These are phyloP conservation scores for Termitomyces sp. DNA, from an alignment of 768 basidiomycete species.

Conservation along the genomic window DNA sequence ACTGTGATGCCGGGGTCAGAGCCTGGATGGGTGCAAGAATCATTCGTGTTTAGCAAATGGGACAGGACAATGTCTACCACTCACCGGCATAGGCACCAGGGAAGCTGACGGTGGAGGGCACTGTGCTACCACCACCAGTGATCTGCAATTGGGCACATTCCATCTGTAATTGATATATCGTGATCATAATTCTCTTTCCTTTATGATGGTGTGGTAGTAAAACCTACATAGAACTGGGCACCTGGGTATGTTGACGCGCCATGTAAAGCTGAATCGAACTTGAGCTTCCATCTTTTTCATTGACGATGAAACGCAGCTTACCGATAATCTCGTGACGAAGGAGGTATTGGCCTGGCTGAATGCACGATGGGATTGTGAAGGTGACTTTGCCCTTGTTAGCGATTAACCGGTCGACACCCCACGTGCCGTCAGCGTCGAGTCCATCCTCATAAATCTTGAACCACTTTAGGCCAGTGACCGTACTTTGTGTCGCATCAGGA, in stretches of 20 bases:
- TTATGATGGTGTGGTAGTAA: neutral
- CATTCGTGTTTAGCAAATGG: no score
- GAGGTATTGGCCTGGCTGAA: conserved; percentile 40
- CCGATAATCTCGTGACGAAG: conserved; percentile 47
- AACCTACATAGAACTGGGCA: conserved; percentile 49
- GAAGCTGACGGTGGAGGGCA: conserved; percentile 39
- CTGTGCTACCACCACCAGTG: conserved; percentile 36
- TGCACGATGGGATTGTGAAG: conserved; percentile 40
- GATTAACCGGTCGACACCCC: conserved; percentile 43
- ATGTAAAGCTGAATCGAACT: conserved; percentile 30
- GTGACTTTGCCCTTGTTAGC: conserved; percentile 44
- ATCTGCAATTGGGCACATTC: conserved; percentile 42
- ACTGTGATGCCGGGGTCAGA: conserved; percentile 40
- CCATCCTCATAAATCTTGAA: conserved; percentile 51
- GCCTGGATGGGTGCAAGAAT: conserved; percentile 16
- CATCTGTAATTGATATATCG: conserved; percentile 24
- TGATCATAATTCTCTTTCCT: neutral
- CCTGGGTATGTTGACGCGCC: conserved; percentile 42
- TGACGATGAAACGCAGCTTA: conserved; percentile 11
- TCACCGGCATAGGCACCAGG: conserved; percentile 39
- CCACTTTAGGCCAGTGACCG: conserved; percentile 45
- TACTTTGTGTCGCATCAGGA: conserved; percentile 36
- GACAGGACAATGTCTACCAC: neutral
- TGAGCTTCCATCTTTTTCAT: neutral
- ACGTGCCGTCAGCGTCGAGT: conserved; percentile 23